Base-by-base conservation (phyloP, 345 rosid genomes). In the Orychophragmus violaceus region DNA sequence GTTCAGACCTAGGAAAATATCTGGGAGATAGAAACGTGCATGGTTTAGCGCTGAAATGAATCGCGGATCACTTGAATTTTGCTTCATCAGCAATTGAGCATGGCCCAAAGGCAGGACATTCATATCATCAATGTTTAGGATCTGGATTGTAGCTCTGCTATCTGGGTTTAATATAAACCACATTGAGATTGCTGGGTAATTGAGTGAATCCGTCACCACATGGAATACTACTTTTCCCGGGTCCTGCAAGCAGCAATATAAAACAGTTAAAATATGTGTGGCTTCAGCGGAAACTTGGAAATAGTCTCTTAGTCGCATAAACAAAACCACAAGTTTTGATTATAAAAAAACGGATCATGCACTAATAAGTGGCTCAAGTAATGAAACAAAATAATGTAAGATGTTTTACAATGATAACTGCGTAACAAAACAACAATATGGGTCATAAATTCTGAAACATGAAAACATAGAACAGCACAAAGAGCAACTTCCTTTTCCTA, bases 141-240 rank as follows among this genome's bases (percentile, higher is more conserved):
- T 78, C 73, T 84, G 80, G 49, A 94, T 68, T 44, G 75, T 70
- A 12, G 87, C 93, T 71, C 80, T 84, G 48, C 82, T 83, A 10
- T 78, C 79, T 71, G 88, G 92, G 72, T 87, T 87, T 75, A 77
- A 78, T 70, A 82, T 66, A 69, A 94, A 90, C 99, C 99, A 94
- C 83, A 83, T 87, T 46, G 95, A 88, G 75, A 94, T 81, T 62
- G 99, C 85, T 46, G 93, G 96, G 59, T 85, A 69, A 76, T 84
- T 88, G 76, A 90, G 91, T 63, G 85, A 80, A 83, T 91, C 87
- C 0, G 99, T 85, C 78, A 94, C 91, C 60, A 90, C 82, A 75
- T 90, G 99, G 56, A 90, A 76, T 29, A 90, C 96, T 54, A 84
- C 84, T 42, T 84, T 87, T 66, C 75, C 59, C 28, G 88, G 81